Evolutionary conservation across 2,329 filamentous ascomycete genomes (phyloP).

Genomic region (Colletotrichum sp.): DNA sequence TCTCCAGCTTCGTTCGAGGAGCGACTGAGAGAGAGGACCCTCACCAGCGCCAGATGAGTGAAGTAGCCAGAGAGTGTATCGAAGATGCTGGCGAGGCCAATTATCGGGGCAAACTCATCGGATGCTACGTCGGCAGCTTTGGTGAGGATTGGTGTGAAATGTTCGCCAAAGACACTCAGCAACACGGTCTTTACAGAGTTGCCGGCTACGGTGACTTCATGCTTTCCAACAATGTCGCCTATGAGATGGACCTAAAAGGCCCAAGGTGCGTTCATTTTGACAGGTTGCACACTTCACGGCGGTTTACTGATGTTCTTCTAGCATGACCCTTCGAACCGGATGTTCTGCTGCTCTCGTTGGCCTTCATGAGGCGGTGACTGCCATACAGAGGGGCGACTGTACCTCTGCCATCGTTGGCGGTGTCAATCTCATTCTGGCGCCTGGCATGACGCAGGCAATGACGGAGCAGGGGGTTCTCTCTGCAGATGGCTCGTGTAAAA

Average conservation of each 20-base stretch:
- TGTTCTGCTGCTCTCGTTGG: conserved; percentile 28
- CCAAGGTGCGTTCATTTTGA: not conserved
- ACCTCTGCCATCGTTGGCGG: conserved; percentile 27
- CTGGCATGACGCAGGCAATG: conserved; percentile 21
- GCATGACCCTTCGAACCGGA: conserved; percentile 29
- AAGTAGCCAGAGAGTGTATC: conserved; percentile 34
- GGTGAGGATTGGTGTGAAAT: conserved; percentile 17
- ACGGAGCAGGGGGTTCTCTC: conserved; percentile 16
- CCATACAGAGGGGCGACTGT: conserved; percentile 21
- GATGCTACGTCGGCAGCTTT: conserved; percentile 27
- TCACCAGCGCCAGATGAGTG: conserved; percentile 23
- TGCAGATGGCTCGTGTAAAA: conserved; percentile 18
- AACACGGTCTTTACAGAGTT: not conserved
- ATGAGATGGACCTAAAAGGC: conserved; percentile 20
- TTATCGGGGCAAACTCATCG: conserved; percentile 28
- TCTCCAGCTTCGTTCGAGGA: not conserved
- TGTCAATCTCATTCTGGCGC: conserved; percentile 29
- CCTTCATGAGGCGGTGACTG: conserved; percentile 26
- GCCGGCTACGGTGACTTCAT: conserved; percentile 23
- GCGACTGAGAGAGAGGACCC: not conserved
- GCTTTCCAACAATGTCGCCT: conserved; percentile 22
- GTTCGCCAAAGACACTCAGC: not conserved
- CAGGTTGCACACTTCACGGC: not conserved
- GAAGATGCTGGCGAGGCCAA: conserved; percentile 29
- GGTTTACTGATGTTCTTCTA: conserved; percentile 1